Percentiles rank a stretch among this genome's conserved stretches.
These are phyloP conservation scores for Monosporascus sp. DNA, from an alignment of 2,329 filamentous ascomycete genomes.

Conservation along the genomic window DNA sequence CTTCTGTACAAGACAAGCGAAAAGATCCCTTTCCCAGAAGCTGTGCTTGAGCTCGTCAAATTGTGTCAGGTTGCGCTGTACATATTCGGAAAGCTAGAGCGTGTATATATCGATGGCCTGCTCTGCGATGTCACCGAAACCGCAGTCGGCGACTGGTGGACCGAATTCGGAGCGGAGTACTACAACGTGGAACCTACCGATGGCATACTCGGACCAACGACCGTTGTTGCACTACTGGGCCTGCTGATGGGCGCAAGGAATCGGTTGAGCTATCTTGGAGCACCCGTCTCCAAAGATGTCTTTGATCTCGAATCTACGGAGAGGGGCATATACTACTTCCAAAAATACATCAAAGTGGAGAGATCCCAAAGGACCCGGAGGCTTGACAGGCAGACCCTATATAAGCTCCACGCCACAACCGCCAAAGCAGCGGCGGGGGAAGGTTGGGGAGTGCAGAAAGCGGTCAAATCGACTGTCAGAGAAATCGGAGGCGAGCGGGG, in stretches of 20 bases:
- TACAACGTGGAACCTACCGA: conserved; percentile 92
- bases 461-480: conserved; percentile 90
- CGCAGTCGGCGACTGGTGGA: conserved; percentile 93
- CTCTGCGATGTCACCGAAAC: conserved; percentile 90
- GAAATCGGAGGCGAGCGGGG: conserved; percentile 91
- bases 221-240: conserved; percentile 80
- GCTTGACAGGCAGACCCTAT: conserved; percentile 77
- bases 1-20: conserved; percentile 87
- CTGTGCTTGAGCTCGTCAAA: conserved; percentile 84
- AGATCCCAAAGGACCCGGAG: conserved; percentile 71
- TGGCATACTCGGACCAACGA: conserved; percentile 86
- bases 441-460: conserved; percentile 85
- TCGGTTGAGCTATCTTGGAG: conserved; percentile 76
- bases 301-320: conserved; percentile 83
- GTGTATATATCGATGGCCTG: conserved; percentile 84
- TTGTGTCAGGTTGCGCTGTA: conserved; percentile 85
- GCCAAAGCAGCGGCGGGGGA: conserved; percentile 86
- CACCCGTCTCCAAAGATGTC: conserved; percentile 81
- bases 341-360: conserved; percentile 79
- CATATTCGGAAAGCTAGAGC: conserved; percentile 80
- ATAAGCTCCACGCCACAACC: conserved; percentile 74
- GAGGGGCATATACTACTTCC: conserved; percentile 78
- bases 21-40: conserved; percentile 67
- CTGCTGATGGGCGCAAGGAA: conserved; percentile 87
- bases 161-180: conserved; percentile 83